Conservation (phyloP, 1,139 yeast genomes). For the Scheffersomyces segobiensis region DNA sequence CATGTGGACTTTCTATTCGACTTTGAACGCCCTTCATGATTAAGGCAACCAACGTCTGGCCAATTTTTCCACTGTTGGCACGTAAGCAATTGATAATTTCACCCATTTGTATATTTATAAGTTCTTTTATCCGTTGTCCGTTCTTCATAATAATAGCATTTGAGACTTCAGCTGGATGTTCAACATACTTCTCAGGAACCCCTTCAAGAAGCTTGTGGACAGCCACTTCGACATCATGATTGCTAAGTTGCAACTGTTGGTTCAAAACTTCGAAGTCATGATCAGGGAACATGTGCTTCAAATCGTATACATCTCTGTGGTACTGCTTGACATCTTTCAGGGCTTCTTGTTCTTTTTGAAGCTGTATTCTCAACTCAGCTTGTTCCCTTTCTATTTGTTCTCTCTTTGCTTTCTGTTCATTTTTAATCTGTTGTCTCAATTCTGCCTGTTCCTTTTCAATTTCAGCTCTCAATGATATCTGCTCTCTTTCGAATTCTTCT, state of each 20-base stretch:
- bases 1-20: neutral
- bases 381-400: neutral
- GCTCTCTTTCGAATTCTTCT: neutral
- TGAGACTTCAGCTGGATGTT: neutral
- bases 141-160: constrained; percentile 4
- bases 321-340: neutral
- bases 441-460: constrained; percentile 4
- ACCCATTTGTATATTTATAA: constrained; percentile 6
- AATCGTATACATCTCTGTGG: constrained; percentile 11
- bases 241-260: constrained; percentile 13
- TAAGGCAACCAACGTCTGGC: constrained; percentile 29
- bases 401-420: constrained; percentile 1
- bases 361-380: constrained; percentile 3
- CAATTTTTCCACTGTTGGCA: constrained; percentile 19
- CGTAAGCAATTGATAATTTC: constrained; percentile 11
- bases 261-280: constrained; percentile 15
- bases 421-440: constrained; percentile 4
- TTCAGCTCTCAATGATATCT: constrained; percentile 3
- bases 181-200: constrained; percentile 5
- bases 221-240: constrained; percentile 18
- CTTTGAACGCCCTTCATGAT: neutral
- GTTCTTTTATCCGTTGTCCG: constrained; percentile 6
- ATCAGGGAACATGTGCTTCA: constrained; percentile 27
- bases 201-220: constrained; percentile 12
- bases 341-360: constrained; percentile 2